These are phyloP conservation scores for Selaginella tamariscina DNA, from an alignment of 75 land plant species.

Conservation along the genomic window DNA sequence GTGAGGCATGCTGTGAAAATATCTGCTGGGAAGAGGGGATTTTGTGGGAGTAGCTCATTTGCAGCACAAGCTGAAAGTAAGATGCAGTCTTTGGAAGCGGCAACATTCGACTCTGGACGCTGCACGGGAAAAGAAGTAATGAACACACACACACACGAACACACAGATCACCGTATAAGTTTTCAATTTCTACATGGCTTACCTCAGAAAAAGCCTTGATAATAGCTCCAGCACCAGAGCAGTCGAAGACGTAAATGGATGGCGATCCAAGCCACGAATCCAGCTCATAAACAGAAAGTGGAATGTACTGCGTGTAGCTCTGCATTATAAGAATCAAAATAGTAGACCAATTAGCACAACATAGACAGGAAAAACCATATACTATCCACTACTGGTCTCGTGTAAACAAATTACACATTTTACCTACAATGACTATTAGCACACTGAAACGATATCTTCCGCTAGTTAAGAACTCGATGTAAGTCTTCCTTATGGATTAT, in stretches of 20 bases:
- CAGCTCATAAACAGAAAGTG: slow-evolving; percentile 74
- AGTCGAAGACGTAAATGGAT: slow-evolving; percentile 95
- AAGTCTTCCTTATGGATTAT: too few species aligned
- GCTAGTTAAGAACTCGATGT: too few species aligned
- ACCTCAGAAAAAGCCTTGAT: slow-evolving; percentile 86
- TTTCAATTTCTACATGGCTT: not conserved
- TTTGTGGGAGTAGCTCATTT: slow-evolving; percentile 91
- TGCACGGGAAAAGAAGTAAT: slow-evolving; percentile 13
- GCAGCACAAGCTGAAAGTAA: slow-evolving; percentile 94
- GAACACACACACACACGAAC: not conserved
- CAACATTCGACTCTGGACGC: slow-evolving; percentile 45
- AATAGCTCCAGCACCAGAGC: slow-evolving; percentile 92
- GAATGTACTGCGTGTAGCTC: slow-evolving; percentile 92
- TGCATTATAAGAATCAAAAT: slow-evolving; percentile 21
- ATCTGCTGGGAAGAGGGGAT: slow-evolving; percentile 87
- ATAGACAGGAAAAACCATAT: too few species aligned
- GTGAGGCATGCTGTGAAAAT: slow-evolving; percentile 92
- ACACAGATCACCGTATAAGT: too few species aligned
- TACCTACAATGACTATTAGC: too few species aligned
- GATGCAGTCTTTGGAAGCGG: slow-evolving; percentile 68
- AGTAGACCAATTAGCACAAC: too few species aligned
- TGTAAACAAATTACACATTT: too few species aligned
- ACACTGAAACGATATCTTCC: too few species aligned
- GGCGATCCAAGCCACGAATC: slow-evolving; percentile 94
- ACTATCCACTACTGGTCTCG: too few species aligned